Conservation (phyloP, 106 monocot species). For the Phalaenopsis equestris region DNA sequence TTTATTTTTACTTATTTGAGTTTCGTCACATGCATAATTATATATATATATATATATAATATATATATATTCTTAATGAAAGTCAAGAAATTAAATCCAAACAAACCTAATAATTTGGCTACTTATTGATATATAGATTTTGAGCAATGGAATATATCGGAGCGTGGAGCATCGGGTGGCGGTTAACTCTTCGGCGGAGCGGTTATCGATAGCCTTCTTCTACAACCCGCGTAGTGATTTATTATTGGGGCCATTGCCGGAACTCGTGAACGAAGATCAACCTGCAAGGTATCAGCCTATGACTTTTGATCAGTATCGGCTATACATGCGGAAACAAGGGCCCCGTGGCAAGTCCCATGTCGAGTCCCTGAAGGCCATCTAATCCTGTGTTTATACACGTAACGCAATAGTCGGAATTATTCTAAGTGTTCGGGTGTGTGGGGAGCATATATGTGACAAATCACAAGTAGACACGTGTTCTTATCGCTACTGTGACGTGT, state of each 20-base stretch:
- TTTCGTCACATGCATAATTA: no score
- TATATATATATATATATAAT: no score
- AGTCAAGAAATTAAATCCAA: no score
- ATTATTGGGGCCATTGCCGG: constrained; percentile 3
- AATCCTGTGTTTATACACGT: neutral
- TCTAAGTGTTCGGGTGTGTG: no score
- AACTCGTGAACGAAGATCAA: constrained; percentile 2
- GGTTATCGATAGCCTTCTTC: constrained; percentile 22
- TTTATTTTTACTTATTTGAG: no score
- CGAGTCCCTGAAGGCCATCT: constrained; percentile 4
- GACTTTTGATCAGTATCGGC: constrained; percentile 15
- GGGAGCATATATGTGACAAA: no score
- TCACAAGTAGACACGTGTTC: no score
- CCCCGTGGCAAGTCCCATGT: constrained; percentile 16
- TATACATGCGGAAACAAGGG: constrained; percentile 18
- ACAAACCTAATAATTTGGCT: neutral
- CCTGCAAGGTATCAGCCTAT: constrained; percentile 13
- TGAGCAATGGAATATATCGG: constrained; percentile 20
- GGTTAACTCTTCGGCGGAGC: constrained; percentile 8
- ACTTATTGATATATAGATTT: constrained; percentile 1
- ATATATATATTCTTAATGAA: no score
- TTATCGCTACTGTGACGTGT: no score
- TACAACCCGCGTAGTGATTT: constrained; percentile 24
- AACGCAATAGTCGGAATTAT: neutral
- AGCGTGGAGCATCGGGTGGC: constrained; percentile 25